Conservation (phyloP, 257 asterid genomes). For the Solanum sejunctum region DNA sequence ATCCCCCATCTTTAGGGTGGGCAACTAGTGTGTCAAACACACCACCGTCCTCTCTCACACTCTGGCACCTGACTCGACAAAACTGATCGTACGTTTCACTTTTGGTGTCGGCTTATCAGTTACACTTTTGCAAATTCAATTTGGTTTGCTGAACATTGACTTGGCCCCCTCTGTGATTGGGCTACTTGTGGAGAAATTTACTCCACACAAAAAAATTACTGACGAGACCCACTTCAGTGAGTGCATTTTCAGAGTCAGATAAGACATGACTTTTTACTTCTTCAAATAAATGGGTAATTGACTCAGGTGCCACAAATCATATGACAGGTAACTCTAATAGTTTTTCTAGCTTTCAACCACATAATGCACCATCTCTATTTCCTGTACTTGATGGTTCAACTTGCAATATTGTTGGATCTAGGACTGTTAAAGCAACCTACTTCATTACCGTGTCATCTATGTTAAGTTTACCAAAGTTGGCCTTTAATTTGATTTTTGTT, state of each 20-base stretch:
- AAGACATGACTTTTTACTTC: background rate
- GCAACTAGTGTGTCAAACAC: no score
- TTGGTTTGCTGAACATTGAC: no score
- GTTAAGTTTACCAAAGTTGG: no score
- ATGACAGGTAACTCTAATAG: background rate
- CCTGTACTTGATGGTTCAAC: background rate
- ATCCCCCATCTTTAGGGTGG: slow-evolving; percentile 15
- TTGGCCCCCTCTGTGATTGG: no score
- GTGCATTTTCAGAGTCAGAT: background rate
- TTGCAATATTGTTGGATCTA: background rate
- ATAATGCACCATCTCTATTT: background rate
- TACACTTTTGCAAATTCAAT: no score
- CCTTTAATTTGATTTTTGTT: no score
- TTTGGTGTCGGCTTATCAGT: no score
- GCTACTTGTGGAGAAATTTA: no score
- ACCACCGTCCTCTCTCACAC: no score
- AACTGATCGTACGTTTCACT: no score
- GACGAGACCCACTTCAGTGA: background rate
- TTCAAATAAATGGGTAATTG: background rate
- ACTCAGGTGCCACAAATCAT: background rate
- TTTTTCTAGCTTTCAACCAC: background rate
- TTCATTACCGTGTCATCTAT: background rate
- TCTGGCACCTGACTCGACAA: no score
- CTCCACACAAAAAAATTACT: background rate
- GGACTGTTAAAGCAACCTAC: background rate